Conservation (phyloP, 345 rosid species). For the Stellera chamaejasme region DNA sequence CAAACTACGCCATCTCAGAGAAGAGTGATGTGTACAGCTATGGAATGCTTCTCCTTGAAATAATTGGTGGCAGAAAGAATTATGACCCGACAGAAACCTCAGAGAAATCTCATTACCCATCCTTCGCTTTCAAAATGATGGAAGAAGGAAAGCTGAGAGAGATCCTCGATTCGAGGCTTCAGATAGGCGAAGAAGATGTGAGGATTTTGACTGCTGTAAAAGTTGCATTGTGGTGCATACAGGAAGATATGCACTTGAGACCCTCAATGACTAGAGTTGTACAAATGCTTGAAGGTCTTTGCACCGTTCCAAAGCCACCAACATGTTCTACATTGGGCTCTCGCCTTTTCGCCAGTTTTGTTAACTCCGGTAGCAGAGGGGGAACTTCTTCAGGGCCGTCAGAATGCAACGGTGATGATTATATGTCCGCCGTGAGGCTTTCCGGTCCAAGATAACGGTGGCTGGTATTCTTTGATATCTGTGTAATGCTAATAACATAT, state of each 20-base stretch:
- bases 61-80: slow-evolving; percentile 85
- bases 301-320: slow-evolving; percentile 54
- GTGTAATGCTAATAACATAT: neutral
- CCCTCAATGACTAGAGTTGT: slow-evolving; percentile 84
- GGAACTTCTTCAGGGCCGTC: slow-evolving; percentile 74
- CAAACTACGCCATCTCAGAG: slow-evolving; percentile 89
- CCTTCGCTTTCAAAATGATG: slow-evolving; percentile 85
- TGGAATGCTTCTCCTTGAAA: slow-evolving; percentile 80
- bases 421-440: slow-evolving; percentile 68
- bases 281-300: slow-evolving; percentile 94
- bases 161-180: slow-evolving; percentile 53
- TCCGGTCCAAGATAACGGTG: slow-evolving; percentile 84
- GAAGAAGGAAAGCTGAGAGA: slow-evolving; percentile 72
- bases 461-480: neutral
- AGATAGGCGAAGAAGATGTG: slow-evolving; percentile 32
- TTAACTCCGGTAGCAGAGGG: slow-evolving; percentile 41
- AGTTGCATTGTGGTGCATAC: slow-evolving; percentile 92
- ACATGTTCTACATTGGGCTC: slow-evolving; percentile 49
- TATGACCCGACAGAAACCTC: slow-evolving; percentile 48
- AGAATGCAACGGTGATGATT: slow-evolving; percentile 57
- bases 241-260: slow-evolving; percentile 75
- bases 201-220: slow-evolving; percentile 43
- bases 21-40: slow-evolving; percentile 92
- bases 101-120: slow-evolving; percentile 78
- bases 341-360: slow-evolving; percentile 41